Evolutionary conservation across 257 asterid genomes (phyloP), one percentile per base, ranked within the genome.

Genomic region (Nicotiana sylvestris): DNA sequence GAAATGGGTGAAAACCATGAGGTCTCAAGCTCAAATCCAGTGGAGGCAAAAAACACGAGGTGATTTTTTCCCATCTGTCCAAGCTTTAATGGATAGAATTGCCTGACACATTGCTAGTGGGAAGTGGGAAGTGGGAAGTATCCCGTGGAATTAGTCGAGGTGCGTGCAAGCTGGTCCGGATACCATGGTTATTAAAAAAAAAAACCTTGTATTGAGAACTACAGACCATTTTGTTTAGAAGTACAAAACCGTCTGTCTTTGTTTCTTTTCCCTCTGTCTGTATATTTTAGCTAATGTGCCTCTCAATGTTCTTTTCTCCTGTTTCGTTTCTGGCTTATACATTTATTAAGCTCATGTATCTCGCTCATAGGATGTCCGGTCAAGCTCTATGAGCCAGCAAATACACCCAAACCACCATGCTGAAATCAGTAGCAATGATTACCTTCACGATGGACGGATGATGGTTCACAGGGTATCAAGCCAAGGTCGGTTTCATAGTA

Each of bases 311-410:
- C 21, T 72, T 37, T 25, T 17, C 78, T 35, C 29, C 51, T 27
- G 29, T 76, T 76, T 7, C 11, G 3, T 3, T 51, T 76, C 16
- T 51, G 80, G 80, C 29, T 76, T 49, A 51, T 76, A 76, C 27
- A 74, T 74, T 49, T 69, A 69, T 32, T 43, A 4, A 51, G 15
- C 64, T 51, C 66, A n/a, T 27, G 16, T 69, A 46, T 72, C 80
- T 78, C 49, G 46, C 72, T 60, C 90, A 89, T 27, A 76, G 96
- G 92, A 85, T 81, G 78, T 83, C 9, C 86, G 89, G 91, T 46
- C 84, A 37, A 90, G 81, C 62, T 72, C 83, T 82, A 81, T 82
- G 18, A 76, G 84, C 70, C 92, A 84, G 82, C 89, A 85, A 70
- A 82, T 78, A 64, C 83, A 70, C 69, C 33, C 85, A 83, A 87